phyloP scores from a whole-genome alignment of 2,329 filamentous ascomycete genomes.

The Penicillium sp. region DNA sequence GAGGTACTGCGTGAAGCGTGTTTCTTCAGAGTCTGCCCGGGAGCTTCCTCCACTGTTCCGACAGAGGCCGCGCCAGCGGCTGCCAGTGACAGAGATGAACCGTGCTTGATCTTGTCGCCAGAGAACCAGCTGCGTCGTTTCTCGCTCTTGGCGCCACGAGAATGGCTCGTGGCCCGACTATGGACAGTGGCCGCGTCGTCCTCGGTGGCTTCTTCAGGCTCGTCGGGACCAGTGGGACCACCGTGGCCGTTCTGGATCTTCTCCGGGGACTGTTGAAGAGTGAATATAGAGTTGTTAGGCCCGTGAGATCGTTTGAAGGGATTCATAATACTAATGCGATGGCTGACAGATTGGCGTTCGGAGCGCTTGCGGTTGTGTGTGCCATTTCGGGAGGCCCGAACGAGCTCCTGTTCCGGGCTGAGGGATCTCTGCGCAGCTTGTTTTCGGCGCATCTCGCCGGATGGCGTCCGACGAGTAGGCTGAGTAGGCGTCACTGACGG shows the following conservation, averaged over 20 bases:
- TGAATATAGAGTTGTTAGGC: slow-evolving; percentile 32
- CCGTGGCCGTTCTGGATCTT: slow-evolving; percentile 19
- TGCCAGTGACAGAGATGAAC: slow-evolving; percentile 27
- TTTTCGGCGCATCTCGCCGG: slow-evolving; percentile 21
- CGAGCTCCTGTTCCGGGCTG: slow-evolving; percentile 34
- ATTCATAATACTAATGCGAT: slow-evolving; percentile 40
- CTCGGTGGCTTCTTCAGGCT: slow-evolving; percentile 22
- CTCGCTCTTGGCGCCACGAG: slow-evolving; percentile 30
- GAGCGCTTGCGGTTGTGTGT: slow-evolving; percentile 29
- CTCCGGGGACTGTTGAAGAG: slow-evolving; percentile 24
- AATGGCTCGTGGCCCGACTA: slow-evolving; percentile 33
- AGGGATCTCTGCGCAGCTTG: slow-evolving; percentile 23
- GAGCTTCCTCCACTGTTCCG: slow-evolving; percentile 8
- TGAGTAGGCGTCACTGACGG: slow-evolving; percentile 34
- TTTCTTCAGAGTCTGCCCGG: slow-evolving; percentile 13
- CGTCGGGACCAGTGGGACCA: slow-evolving; percentile 16
- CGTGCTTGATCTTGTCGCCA: slow-evolving; percentile 29
- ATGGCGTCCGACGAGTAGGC: slow-evolving; percentile 36
- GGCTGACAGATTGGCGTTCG: slow-evolving; percentile 34
- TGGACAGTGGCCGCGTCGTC: slow-evolving; percentile 35
- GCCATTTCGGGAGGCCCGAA: slow-evolving; percentile 27
- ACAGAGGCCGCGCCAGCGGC: slow-evolving; percentile 18
- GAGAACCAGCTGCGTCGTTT: slow-evolving; percentile 40
- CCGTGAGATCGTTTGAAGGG: slow-evolving; percentile 39
- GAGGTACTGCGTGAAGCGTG: slow-evolving; percentile 25